Evolutionary conservation across 805 yeast genomes (phyloP).

Genomic region (Diddensiella santjacobensis): DNA sequence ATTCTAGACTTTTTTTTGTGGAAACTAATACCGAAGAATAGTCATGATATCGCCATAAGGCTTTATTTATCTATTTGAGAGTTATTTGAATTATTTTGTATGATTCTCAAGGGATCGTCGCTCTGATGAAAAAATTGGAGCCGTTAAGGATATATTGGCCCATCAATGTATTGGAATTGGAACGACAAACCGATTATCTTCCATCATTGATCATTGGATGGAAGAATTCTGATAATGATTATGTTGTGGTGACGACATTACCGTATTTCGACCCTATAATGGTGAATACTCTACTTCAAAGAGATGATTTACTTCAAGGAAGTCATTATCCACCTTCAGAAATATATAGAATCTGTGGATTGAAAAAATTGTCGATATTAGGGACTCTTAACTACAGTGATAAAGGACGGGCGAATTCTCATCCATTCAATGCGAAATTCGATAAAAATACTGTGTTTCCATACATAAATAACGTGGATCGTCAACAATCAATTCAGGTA

Average conservation of each 20-base stretch:
- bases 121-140: too few species aligned
- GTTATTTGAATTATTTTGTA: too few species aligned
- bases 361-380: constrained; percentile 19
- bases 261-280: constrained; percentile 22
- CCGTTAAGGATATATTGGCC: constrained; percentile 34
- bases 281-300: constrained; percentile 17
- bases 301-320: constrained; percentile 21
- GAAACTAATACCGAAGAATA: too few species aligned
- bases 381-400: constrained; percentile 18
- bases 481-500: constrained; percentile 26
- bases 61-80: too few species aligned
- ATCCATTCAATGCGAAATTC: constrained; percentile 13
- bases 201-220: constrained; percentile 27
- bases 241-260: constrained; percentile 27
- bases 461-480: background rate
- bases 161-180: constrained; percentile 26
- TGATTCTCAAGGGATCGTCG: too few species aligned
- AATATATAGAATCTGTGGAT: constrained; percentile 22
- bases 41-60: too few species aligned
- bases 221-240: constrained; percentile 22
- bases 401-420: constrained; percentile 1
- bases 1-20: too few species aligned
- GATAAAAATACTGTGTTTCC: constrained; percentile 16
- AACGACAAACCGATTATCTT: constrained; percentile 13
- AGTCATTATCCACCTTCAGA: constrained; percentile 13